Conservation (phyloP, 208 protist species). For the Balamuthia mandrillaris region DNA sequence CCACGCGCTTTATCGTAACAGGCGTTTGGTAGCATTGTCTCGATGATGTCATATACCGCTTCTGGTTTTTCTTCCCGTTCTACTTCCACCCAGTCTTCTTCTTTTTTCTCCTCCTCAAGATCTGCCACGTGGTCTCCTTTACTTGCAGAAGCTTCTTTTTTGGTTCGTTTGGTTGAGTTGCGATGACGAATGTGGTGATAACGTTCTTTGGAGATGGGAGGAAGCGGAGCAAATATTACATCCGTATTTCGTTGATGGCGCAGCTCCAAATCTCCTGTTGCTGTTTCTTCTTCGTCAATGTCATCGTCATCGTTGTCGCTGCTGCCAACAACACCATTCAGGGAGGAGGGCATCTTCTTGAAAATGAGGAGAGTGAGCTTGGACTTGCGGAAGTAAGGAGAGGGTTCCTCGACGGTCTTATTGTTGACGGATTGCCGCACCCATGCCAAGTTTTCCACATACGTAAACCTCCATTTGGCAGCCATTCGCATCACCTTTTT, state of each 20-base stretch:
- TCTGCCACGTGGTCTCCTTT: not conserved
- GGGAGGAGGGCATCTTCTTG: slow-evolving; percentile 48
- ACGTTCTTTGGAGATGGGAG: not conserved
- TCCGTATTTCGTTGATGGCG: slow-evolving; percentile 65
- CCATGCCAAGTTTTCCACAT: slow-evolving; percentile 68
- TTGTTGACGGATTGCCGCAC: slow-evolving; percentile 48
- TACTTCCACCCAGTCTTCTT: not conserved
- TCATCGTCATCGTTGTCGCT: too few relatives aligned
- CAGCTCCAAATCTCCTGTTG: slow-evolving; percentile 39
- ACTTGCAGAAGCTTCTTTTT: not conserved
- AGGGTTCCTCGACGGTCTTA: not conserved
- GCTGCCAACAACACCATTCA: too few relatives aligned
- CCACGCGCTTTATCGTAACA: not conserved
- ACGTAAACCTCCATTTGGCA: slow-evolving; percentile 50
- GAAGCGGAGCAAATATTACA: slow-evolving; percentile 48
- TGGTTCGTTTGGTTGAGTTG: not conserved
- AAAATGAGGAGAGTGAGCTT: slow-evolving; percentile 61
- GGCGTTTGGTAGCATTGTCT: slow-evolving; percentile 40
- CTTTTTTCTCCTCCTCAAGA: not conserved
- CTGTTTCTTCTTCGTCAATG: too few relatives aligned
- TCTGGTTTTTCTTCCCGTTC: slow-evolving; percentile 39
- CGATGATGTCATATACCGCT: slow-evolving; percentile 43
- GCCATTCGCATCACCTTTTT: slow-evolving; percentile 39
- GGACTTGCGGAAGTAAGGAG: slow-evolving; percentile 45
- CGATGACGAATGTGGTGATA: not conserved